A percentile compares a stretch with the other conserved stretches of the same genome.
These are phyloP conservation scores for Leucaena leucocephala DNA, from an alignment of 306 rosid genomes.

Conservation along the genomic window DNA sequence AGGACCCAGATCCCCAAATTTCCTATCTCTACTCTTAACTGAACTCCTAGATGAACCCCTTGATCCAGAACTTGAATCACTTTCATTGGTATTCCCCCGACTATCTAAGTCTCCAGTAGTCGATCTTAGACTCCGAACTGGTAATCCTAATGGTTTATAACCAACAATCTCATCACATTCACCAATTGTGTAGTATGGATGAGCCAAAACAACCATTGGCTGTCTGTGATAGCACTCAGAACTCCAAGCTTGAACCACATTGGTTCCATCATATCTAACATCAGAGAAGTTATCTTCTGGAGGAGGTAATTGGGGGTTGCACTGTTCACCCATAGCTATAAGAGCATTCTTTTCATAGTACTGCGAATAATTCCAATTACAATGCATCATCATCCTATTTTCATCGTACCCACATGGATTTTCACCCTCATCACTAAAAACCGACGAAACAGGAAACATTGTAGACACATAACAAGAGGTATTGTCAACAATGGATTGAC, in stretches of 20 bases:
- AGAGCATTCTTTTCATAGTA: conserved; percentile 45
- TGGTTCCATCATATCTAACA: conserved; percentile 45
- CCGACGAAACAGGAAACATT: conserved; percentile 58
- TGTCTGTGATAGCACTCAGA: conserved; percentile 64
- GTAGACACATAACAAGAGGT: conserved; percentile 62
- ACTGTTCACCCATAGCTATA: conserved; percentile 56
- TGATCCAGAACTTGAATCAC: conserved; percentile 73
- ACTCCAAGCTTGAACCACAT: conserved; percentile 72
- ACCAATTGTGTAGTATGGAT: conserved; percentile 50
- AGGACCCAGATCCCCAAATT: conserved; percentile 57
- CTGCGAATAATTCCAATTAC: conserved; percentile 46
- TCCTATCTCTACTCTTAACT: conserved; percentile 43
- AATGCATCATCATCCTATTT: conserved; percentile 44
- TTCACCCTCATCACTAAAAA: conserved; percentile 60
- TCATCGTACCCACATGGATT: conserved; percentile 54
- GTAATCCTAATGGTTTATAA: conserved; percentile 73
- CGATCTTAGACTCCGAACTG: conserved; percentile 75
- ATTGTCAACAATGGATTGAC: conserved; percentile 40
- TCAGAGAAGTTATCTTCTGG: conserved; percentile 36
- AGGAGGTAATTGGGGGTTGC: conserved; percentile 43
- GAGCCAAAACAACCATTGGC: conserved; percentile 64
- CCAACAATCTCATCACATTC: conserved; percentile 50
- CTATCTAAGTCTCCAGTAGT: conserved; percentile 45
- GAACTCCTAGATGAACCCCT: conserved; percentile 45
- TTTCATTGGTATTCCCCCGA: conserved; percentile 39